phyloP scores from a whole-genome alignment of 2,329 filamentous ascomycete species.

The Talaromyces sp. region DNA sequence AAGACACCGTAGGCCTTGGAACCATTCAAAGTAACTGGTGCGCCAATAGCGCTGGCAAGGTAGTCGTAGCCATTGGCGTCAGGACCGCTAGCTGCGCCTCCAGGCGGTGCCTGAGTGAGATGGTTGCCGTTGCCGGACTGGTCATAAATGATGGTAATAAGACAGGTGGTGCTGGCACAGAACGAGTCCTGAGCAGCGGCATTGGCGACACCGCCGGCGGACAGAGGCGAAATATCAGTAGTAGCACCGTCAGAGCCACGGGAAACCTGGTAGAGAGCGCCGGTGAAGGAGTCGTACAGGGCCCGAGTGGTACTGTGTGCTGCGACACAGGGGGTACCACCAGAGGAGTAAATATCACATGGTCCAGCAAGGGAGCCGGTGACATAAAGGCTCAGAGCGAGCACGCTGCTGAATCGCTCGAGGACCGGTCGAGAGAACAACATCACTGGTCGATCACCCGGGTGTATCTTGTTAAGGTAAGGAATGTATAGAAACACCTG shows the following conservation, averaged over 20 bases:
- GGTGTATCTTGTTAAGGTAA: conserved; percentile 3
- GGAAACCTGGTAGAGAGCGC: conserved; percentile 16
- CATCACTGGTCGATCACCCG: not conserved
- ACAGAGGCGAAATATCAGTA: conserved; percentile 12
- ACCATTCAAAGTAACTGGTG: conserved; percentile 16
- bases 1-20: conserved; percentile 19
- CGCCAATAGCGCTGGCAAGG: conserved; percentile 13
- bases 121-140: conserved; percentile 15
- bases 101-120: conserved; percentile 15
- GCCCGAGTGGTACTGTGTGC: conserved; percentile 19
- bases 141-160: conserved; percentile 17
- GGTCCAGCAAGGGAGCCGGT: conserved; percentile 16
- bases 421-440: conserved; percentile 12
- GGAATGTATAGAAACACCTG: not conserved
- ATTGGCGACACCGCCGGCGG: conserved; percentile 12
- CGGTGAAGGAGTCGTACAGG: conserved; percentile 14
- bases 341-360: conserved; percentile 18
- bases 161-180: conserved; percentile 15
- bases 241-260: conserved; percentile 15
- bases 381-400: conserved; percentile 11
- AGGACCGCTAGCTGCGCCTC: conserved; percentile 13
- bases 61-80: conserved; percentile 16
- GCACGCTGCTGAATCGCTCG: conserved; percentile 15
- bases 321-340: conserved; percentile 17
- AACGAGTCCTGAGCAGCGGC: conserved; percentile 15